Conservation (phyloP, 306 rosid species). For the Phaseolus lunatus region DNA sequence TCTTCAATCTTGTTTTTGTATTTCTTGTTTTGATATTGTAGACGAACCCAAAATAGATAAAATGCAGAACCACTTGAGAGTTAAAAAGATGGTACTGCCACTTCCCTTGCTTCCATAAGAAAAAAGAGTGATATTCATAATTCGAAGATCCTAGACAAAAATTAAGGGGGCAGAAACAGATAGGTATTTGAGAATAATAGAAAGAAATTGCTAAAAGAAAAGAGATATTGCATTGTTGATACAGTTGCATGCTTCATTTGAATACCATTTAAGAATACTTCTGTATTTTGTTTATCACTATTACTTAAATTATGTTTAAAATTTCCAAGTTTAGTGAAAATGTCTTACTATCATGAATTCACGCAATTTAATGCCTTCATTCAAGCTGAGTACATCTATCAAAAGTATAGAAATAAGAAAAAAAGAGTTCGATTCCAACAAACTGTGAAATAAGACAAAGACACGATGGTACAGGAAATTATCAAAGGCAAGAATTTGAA, state of each 20-base stretch:
- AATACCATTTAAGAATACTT: not conserved
- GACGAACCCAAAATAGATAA: too few species aligned
- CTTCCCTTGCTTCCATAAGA: not conserved
- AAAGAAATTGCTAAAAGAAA: not conserved
- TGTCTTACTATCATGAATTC: constrained; percentile 21
- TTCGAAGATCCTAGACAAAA: not conserved
- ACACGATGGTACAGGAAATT: constrained; percentile 7
- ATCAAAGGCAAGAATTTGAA: not conserved
- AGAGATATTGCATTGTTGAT: not conserved
- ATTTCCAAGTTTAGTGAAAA: constrained; percentile 2
- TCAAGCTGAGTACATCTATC: constrained; percentile 9
- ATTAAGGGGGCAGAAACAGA: not conserved
- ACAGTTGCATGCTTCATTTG: not conserved
- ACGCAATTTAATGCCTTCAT: constrained; percentile 19
- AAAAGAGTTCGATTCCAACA: not conserved
- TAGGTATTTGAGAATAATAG: not conserved
- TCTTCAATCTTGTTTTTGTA: too few species aligned
- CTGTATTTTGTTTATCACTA: not conserved
- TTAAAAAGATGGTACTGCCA: not conserved
- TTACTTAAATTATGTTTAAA: not conserved
- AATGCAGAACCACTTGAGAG: not conserved
- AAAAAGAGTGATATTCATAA: not conserved
- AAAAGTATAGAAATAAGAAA: not conserved
- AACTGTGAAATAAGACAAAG: constrained; percentile 21
- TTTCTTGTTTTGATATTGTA: too few species aligned